Conservation (phyloP, 805 yeast species). For the Pichia scutulata region DNA sequence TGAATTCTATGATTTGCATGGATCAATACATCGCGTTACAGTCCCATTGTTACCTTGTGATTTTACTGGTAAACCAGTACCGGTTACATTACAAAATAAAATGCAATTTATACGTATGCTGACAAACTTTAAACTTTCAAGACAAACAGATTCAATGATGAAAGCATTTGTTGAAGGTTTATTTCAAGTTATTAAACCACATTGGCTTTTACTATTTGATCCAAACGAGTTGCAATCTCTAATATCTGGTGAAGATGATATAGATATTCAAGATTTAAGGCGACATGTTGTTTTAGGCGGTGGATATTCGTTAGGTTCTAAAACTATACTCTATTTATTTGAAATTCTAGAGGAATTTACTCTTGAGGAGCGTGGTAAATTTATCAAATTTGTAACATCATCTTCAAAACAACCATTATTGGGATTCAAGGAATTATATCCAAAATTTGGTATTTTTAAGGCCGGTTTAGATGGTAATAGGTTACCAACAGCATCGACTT, state of each 20-base stretch:
- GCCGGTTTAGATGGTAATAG: conserved; percentile 48
- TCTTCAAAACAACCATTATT: conserved; percentile 86
- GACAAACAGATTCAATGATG: conserved; percentile 49
- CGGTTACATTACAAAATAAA: conserved; percentile 55
- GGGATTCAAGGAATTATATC: conserved; percentile 70
- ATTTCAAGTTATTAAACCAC: conserved; percentile 54
- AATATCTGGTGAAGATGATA: conserved; percentile 66
- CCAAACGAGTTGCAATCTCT: conserved; percentile 75
- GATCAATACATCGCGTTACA: conserved; percentile 25
- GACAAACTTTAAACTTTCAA: conserved; percentile 73
- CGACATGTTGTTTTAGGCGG: conserved; percentile 51
- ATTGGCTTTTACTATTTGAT: conserved; percentile 81
- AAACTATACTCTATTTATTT: conserved; percentile 67
- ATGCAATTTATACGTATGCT: conserved; percentile 69
- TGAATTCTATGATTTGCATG: conserved; percentile 25
- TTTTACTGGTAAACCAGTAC: conserved; percentile 5
- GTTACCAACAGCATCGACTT: conserved; percentile 89
- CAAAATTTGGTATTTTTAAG: conserved; percentile 73
- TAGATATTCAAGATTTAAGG: conserved; percentile 65
- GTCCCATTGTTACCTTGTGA: conserved; percentile 44
- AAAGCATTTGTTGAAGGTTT: conserved; percentile 64
- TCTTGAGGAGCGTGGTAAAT: conserved; percentile 50
- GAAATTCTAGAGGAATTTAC: conserved; percentile 63
- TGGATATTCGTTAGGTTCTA: conserved; percentile 48
- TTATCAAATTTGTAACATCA: conserved; percentile 85